Conservation (phyloP, 208 protist genomes). For the Lotmaria passim region DNA sequence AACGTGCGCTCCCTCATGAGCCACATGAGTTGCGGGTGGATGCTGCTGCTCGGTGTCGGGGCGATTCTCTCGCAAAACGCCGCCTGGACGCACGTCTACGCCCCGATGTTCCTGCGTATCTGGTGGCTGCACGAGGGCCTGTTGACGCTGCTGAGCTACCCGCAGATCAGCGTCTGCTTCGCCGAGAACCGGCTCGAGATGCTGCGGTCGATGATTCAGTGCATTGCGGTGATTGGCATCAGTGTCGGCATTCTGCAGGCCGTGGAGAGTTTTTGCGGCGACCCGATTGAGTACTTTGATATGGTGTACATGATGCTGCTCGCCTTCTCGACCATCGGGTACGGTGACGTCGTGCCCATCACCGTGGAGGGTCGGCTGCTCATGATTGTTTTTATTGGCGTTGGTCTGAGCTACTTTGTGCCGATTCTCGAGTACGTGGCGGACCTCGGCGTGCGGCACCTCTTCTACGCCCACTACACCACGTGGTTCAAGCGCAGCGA, state of each 20-base stretch:
- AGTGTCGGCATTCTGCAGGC: slow-evolving; percentile 46
- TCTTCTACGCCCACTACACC: slow-evolving; percentile 33
- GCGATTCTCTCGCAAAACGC: slow-evolving; percentile 24
- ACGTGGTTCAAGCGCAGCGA: slow-evolving; percentile 43
- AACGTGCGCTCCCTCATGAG: slow-evolving; percentile 43
- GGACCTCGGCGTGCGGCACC: slow-evolving; percentile 38
- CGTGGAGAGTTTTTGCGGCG: slow-evolving; percentile 42
- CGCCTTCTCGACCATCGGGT: slow-evolving; percentile 47
- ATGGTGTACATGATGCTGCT: slow-evolving; percentile 50
- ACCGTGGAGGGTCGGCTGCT: slow-evolving; percentile 38
- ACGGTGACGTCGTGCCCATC: slow-evolving; percentile 36
- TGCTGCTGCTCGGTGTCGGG: slow-evolving; percentile 35
- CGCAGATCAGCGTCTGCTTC: slow-evolving; percentile 43
- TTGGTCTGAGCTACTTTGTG: slow-evolving; percentile 43
- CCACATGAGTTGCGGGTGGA: slow-evolving; percentile 35
- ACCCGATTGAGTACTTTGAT: slow-evolving; percentile 45
- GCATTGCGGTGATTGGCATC: slow-evolving; percentile 49
- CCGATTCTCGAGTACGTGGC: slow-evolving; percentile 44
- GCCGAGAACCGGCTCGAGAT: slow-evolving; percentile 46
- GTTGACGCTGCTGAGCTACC: slow-evolving; percentile 39
- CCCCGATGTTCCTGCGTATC: slow-evolving; percentile 47
- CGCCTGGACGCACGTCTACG: slow-evolving; percentile 35
- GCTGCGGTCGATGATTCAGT: slow-evolving; percentile 42
- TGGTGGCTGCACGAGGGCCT: slow-evolving; percentile 51
- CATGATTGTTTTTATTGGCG: slow-evolving; percentile 45